Evolutionary conservation across 768 basidiomycete genomes (phyloP), one percentile per base, ranked within the genome.

Genomic region (Boletus reticulatus): DNA sequence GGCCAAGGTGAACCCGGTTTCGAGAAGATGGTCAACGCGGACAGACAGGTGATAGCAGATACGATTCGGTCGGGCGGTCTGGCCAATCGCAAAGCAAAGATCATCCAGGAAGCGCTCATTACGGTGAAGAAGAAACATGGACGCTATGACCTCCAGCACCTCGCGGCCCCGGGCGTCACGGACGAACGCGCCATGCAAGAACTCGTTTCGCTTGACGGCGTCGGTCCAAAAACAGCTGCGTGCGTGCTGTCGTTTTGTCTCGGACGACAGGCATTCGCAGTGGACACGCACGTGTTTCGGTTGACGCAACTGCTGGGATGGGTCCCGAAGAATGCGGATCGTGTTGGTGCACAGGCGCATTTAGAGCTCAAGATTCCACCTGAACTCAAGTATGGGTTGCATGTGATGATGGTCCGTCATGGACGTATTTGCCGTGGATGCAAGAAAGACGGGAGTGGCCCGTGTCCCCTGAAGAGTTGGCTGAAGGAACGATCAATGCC

Each of bases 141-240:
- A 0, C 67, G 65, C 5, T 84, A 82, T 60, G 82, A 83, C n/a
- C 67, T 85, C 16, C 83, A 85, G 56, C 81, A 84, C 66, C 76
- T 85, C 24, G 71, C 67, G 3, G 47, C 49, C 4, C 53, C 69
- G 1, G 62, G 63, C 3, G 58, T 61, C 6, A 60, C 78, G 1
- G 75, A 84, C 64, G 78, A 77, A 29, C 73, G 74, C n/a, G 77
- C 79, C 34, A 84, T 84, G 83, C 67, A 74, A 57, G 83, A 81
- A 58, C 75, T 85, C 27, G 76, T 83, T 14, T 76, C 81, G 4
- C 80, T 80, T 53, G 68, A 76, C 31, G 84, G 84, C 1, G 83
- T 86, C 11, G 83, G 84, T 2, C 84, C 82, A 1, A 85, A 85
- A 68, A 84, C 83, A 1, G 84, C 83, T 2, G 80, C 84, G 1